Evolutionary conservation across 2,329 filamentous ascomycete species (phyloP), one percentile per base, ranked within the genome.

Genomic region (Seiridium unicorne): DNA sequence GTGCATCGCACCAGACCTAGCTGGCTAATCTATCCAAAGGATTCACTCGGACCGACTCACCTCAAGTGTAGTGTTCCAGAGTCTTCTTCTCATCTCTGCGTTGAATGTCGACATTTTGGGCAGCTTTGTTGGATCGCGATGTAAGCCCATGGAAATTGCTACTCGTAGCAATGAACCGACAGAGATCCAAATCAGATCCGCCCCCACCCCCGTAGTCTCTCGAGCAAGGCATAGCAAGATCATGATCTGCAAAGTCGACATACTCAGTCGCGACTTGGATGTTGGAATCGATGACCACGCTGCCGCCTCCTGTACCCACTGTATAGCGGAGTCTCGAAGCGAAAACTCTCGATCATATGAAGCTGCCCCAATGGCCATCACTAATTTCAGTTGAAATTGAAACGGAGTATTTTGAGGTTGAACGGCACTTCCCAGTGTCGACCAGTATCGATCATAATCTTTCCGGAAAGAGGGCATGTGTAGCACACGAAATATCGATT

Each of bases 261-360:
- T 71, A 1, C 73, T 77, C 0, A 87, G 72, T 0, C 77, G 72
- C 0, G 77, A 75, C 61, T 88, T 88, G 65, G 79, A 81, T 3
- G 79, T 73, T 0, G 85, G 85, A 4, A 78, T 77, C 0, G 80
- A 79, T 0, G 83, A 56, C 81, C 82, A 88, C 0, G 77, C 78
- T 49, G 84, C 81, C 0, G 80, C 84, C 62, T 86, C 84, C 58
- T 83, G 82, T 0, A 87, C 72, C 85, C 85, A 89, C 35, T 71
- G 75, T n/a, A 80, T 72, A 0, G 85, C 85, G 0, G 76, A 74
- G 5, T 72, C 56, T 5, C 83, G 78, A 42, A 86, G 64, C 0
- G 79, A 81, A 59, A 84, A 86, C 0, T 70, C 61, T 0, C 81
- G 76, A 56, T 87, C 82, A 59, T 83, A 79, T 0, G 74, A 73